phyloP scores from a whole-genome alignment of 306 rosid species.

The apple (Malus domestica) region ASM211411v1 NC_041803.1:26188001-26188500 shows the following conservation, averaged over 20 bases:
- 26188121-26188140: not conserved
- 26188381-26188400: too few relatives aligned
- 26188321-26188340: not conserved
- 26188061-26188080: not conserved
- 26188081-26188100: too few relatives aligned
- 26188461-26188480: too few relatives aligned
- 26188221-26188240: slow-evolving; percentile 97
- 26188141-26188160: slow-evolving; percentile 98
- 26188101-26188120: not conserved
- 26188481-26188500: too few relatives aligned
- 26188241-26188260: slow-evolving; percentile 98
- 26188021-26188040: not conserved
- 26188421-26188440: too few relatives aligned
- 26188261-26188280: slow-evolving; percentile 93
- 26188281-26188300: slow-evolving; percentile 68
- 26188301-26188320: not conserved
- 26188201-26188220: slow-evolving; percentile 99
- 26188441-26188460: too few relatives aligned
- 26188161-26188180: slow-evolving; percentile 99
- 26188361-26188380: too few relatives aligned
- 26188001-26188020: not conserved
- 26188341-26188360: not conserved
- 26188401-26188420: too few relatives aligned
- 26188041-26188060: not conserved
- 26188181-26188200: slow-evolving; percentile 95